phyloP scores from a whole-genome alignment of 1,284 basidiomycete species.

The Sphaerobolus stellatus region DNA sequence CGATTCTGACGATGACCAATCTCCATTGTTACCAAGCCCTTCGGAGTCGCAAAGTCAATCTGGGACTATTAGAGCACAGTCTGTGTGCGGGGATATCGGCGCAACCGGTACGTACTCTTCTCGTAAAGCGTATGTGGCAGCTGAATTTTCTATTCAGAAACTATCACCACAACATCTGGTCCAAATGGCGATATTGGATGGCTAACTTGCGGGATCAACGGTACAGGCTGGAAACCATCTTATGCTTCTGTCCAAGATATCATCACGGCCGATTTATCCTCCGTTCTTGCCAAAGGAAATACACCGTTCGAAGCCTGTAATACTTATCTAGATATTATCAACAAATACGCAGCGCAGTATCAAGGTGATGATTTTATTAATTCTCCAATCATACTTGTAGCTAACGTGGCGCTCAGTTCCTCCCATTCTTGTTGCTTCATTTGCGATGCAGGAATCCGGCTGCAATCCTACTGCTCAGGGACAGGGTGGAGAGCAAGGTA shows the following conservation, averaged over 20 bases:
- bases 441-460: slow-evolving; percentile 80
- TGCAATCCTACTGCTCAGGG: slow-evolving; percentile 72
- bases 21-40: slow-evolving; percentile 11
- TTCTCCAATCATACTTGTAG: not conserved
- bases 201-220: slow-evolving; percentile 74
- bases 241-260: slow-evolving; percentile 54
- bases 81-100: slow-evolving; percentile 12
- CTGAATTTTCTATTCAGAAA: slow-evolving; percentile 33
- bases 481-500: slow-evolving; percentile 77
- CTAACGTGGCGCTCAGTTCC: slow-evolving; percentile 41
- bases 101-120: slow-evolving; percentile 8
- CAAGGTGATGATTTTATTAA: slow-evolving; percentile 36
- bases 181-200: slow-evolving; percentile 78
- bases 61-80: slow-evolving; percentile 10
- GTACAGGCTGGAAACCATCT: slow-evolving; percentile 58
- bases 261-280: slow-evolving; percentile 49
- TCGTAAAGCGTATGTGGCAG: not conserved
- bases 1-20: slow-evolving; percentile 1
- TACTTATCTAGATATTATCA: slow-evolving; percentile 56
- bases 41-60: slow-evolving; percentile 5
- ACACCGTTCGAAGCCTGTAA: slow-evolving; percentile 67
- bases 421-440: slow-evolving; percentile 76
- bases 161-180: slow-evolving; percentile 50
- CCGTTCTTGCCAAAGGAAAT: slow-evolving; percentile 45
- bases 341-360: slow-evolving; percentile 56